These are phyloP conservation scores for Plasmodium ovale DNA, from an alignment of 169 alveolate genomes.

Conservation along the genomic window DNA sequence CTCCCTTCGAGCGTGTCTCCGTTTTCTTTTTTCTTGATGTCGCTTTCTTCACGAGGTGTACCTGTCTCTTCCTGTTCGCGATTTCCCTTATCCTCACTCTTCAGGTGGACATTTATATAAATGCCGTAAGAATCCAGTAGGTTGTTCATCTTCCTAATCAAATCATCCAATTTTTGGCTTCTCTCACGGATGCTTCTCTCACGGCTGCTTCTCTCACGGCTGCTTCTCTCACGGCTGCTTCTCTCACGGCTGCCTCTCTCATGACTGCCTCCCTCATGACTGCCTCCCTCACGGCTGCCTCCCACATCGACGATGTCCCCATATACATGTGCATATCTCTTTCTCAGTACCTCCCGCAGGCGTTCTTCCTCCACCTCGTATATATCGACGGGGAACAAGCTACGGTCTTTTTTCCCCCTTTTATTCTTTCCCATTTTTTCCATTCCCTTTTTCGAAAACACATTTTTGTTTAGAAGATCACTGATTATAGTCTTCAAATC, in stretches of 20 bases:
- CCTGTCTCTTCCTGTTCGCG: not conserved
- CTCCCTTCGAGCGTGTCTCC: no score
- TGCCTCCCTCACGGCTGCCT: no score
- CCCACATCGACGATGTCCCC: not conserved
- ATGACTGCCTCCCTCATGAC: no score
- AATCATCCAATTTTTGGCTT: no score
- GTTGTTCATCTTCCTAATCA: constrained; percentile 34
- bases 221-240: no score
- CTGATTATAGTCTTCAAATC: constrained; percentile 31
- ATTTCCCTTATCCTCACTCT: not conserved
- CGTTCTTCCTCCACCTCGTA: constrained; percentile 34
- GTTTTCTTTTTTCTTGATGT: not conserved
- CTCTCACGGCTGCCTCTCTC: no score
- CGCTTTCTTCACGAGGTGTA: not conserved
- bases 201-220: no score
- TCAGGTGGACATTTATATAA: constrained; percentile 7
- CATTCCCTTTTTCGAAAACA: not conserved
- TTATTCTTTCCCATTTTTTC: not conserved
- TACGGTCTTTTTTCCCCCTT: constrained; percentile 3
- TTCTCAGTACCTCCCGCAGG: constrained; percentile 12
- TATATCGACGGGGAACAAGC: not conserved
- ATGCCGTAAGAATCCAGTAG: constrained; percentile 22
- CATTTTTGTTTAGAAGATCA: constrained; percentile 28
- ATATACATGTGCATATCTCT: not conserved
- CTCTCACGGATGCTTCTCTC: no score